phyloP scores from a whole-genome alignment of 2,329 filamentous ascomycete species.

The Pseudocercospora eumusae region DNA sequence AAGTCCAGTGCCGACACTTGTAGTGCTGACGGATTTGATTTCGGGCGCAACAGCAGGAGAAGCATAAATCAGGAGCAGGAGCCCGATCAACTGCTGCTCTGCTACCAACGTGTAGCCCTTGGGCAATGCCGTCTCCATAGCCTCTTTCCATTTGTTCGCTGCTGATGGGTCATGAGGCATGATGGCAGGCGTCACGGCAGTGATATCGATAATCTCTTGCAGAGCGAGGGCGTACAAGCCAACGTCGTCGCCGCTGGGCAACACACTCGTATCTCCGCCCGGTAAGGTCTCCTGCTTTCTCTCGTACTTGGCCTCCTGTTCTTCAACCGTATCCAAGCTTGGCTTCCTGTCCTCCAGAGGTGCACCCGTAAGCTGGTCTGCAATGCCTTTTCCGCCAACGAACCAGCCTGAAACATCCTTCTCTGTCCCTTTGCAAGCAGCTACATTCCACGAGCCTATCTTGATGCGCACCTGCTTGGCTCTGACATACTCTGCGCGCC shows the following conservation, averaged over 20 bases:
- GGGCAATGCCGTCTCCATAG: constrained; percentile 73
- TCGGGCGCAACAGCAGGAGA: constrained; percentile 72
- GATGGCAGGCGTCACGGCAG: constrained; percentile 75
- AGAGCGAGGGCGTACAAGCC: constrained; percentile 87
- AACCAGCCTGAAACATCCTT: constrained; percentile 91
- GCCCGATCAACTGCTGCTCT: constrained; percentile 77
- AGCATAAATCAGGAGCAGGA: constrained; percentile 83
- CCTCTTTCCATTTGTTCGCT: constrained; percentile 76
- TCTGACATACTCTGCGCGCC: constrained; percentile 76
- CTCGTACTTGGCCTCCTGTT: constrained; percentile 51
- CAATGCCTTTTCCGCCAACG: constrained; percentile 70
- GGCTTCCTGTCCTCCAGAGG: constrained; percentile 28
- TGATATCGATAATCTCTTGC: constrained; percentile 89
- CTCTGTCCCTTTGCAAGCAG: constrained; percentile 78
- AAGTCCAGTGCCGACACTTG: constrained; percentile 82
- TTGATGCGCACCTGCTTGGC: constrained; percentile 78
- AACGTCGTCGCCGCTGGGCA: constrained; percentile 67
- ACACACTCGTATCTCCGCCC: constrained; percentile 45
- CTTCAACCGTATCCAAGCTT: constrained; percentile 46
- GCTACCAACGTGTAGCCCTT: constrained; percentile 73
- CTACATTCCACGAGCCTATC: constrained; percentile 94
- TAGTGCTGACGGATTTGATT: constrained; percentile 78
- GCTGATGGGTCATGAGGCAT: constrained; percentile 72
- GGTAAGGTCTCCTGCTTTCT: constrained; percentile 50
- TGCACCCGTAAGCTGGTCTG: constrained; percentile 62